phyloP scores from a whole-genome alignment of 2,329 filamentous ascomycete species.

The Seiridium unicorne region DNA sequence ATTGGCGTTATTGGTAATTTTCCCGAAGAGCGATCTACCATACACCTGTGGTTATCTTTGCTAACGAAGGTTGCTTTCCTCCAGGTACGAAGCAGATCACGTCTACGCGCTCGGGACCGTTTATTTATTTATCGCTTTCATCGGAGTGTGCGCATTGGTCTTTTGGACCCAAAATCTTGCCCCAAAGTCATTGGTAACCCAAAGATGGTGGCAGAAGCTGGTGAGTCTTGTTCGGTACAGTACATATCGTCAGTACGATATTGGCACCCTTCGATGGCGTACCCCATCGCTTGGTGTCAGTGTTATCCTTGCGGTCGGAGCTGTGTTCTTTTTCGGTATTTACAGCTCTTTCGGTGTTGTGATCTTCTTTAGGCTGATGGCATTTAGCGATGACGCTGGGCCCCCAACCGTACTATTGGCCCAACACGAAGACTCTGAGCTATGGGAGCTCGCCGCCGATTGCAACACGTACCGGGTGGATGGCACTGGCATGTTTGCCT shows the following conservation, averaged over 20 bases:
- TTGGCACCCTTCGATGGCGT: constrained; percentile 28
- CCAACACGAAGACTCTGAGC: constrained; percentile 32
- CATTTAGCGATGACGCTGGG: constrained; percentile 42
- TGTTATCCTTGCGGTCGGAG: constrained; percentile 35
- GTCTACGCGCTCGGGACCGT: constrained; percentile 50
- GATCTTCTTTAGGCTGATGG: constrained; percentile 9
- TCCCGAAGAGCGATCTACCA: neutral
- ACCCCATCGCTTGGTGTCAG: constrained; percentile 43
- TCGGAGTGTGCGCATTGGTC: constrained; percentile 44
- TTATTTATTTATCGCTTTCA: constrained; percentile 49
- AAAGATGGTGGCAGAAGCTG: constrained; percentile 28
- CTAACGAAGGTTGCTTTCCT: neutral
- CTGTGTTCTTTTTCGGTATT: constrained; percentile 43
- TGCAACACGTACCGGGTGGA: constrained; percentile 50
- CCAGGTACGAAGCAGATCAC: constrained; percentile 53
- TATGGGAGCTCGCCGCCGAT: constrained; percentile 53
- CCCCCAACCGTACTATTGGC: constrained; percentile 56
- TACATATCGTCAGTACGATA: constrained; percentile 36
- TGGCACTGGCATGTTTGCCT: constrained; percentile 49
- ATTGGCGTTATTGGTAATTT: constrained; percentile 46
- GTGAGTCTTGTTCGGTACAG: constrained; percentile 37
- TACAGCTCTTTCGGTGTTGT: neutral
- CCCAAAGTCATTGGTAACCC: constrained; percentile 20
- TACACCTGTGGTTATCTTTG: neutral
- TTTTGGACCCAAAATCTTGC: constrained; percentile 29